These are phyloP conservation scores for Iberis pinnata DNA, from an alignment of 345 rosid species.

Conservation along the genomic window DNA sequence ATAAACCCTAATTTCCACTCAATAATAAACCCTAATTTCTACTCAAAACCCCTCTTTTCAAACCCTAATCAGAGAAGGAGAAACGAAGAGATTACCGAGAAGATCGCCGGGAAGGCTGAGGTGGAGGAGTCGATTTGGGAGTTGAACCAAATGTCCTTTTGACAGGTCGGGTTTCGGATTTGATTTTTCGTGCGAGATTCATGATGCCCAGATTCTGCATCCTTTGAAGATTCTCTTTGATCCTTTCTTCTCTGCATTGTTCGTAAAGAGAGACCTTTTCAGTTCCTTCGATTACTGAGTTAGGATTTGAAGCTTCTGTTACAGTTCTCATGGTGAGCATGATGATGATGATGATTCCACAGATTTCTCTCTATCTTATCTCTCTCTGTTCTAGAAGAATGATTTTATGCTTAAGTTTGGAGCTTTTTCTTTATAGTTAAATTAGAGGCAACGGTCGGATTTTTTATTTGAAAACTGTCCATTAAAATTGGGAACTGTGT, in stretches of 20 bases:
- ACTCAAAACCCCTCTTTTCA: neutral
- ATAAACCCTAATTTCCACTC: constrained; percentile 4
- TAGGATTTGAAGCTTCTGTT: constrained; percentile 5
- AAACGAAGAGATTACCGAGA: constrained; percentile 45
- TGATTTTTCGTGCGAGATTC: constrained; percentile 57
- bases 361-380: neutral
- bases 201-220: constrained; percentile 67
- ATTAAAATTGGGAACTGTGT: constrained; percentile 1
- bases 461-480: constrained; percentile 18
- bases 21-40: no score
- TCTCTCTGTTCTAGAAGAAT: neutral
- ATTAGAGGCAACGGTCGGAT: constrained; percentile 33
- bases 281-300: constrained; percentile 9
- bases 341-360: neutral
- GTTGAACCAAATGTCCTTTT: constrained; percentile 24
- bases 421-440: no score
- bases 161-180: constrained; percentile 26
- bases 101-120: constrained; percentile 50
- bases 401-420: constrained; percentile 2
- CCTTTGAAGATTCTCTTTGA: constrained; percentile 62
- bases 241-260: constrained; percentile 63
- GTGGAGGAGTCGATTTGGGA: constrained; percentile 22
- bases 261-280: constrained; percentile 45
- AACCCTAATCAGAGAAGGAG: neutral
- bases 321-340: constrained; percentile 16